phyloP scores from a whole-genome alignment of 1,139 yeast species.

The Sugiyamaella pinicola region DNA sequence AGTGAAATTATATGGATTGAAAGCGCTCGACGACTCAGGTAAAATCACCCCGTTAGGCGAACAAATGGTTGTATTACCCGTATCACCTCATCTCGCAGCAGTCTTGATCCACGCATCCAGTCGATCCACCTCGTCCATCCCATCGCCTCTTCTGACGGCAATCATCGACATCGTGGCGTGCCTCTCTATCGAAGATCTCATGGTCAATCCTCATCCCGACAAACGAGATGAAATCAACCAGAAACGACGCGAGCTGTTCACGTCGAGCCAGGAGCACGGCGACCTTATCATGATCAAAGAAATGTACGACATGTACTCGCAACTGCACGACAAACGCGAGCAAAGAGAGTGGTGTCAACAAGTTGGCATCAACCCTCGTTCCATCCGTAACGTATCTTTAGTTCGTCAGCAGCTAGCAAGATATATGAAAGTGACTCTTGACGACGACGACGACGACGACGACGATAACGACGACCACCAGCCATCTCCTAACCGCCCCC shows the following conservation, averaged over 20 bases:
- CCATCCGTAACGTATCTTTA: slow-evolving; percentile 73
- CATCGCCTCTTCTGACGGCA: slow-evolving; percentile 46
- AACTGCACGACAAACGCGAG: slow-evolving; percentile 47
- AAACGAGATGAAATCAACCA: slow-evolving; percentile 76
- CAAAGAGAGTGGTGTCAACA: slow-evolving; percentile 82
- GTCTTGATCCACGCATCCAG: slow-evolving; percentile 72
- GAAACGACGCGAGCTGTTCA: slow-evolving; percentile 52
- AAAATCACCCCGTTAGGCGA: slow-evolving; percentile 73
- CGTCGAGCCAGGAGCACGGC: slow-evolving; percentile 71
- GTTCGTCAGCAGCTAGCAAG: slow-evolving; percentile 75
- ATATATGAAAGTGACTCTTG: slow-evolving; percentile 53
- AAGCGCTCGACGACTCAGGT: slow-evolving; percentile 78
- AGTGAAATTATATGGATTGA: slow-evolving; percentile 72
- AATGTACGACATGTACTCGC: slow-evolving; percentile 61
- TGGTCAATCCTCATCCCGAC: slow-evolving; percentile 79
- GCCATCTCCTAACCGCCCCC: slow-evolving; percentile 23
- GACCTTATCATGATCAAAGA: slow-evolving; percentile 85
- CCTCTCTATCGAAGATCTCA: slow-evolving; percentile 85
- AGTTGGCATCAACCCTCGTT: slow-evolving; percentile 72
- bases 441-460: slow-evolving; percentile 22
- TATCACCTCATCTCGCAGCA: slow-evolving; percentile 90
- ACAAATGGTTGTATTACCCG: slow-evolving; percentile 85
- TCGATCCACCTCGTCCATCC: slow-evolving; percentile 45
- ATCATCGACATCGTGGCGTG: slow-evolving; percentile 91
- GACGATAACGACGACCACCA: slow-evolving; percentile 20